Evolutionary conservation across 371 early-diverging fungal genomes (phyloP).

Genomic region (Lichtheimia hyalospora): DNA sequence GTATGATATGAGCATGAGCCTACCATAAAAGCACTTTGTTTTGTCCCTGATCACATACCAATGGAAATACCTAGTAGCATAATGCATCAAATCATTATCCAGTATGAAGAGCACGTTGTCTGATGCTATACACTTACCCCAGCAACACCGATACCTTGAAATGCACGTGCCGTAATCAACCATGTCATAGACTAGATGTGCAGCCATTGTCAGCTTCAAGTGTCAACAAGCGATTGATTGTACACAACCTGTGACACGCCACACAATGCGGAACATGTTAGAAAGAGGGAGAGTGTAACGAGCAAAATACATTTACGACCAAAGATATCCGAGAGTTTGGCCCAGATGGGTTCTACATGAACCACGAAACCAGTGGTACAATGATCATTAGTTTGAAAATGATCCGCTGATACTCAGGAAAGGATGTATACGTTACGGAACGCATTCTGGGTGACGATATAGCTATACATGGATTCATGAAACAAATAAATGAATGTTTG

Average conservation of each 20-base stretch:
- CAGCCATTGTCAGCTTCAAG: too few species aligned
- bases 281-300: conserved; percentile 55
- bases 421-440: conserved; percentile 28
- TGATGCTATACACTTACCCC: conserved; percentile 18
- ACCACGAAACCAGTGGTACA: too few species aligned
- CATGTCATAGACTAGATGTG: conserved; percentile 46
- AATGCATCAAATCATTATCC: not conserved
- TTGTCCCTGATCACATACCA: not conserved
- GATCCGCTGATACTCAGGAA: not conserved
- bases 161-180: conserved; percentile 62
- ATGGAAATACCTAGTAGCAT: not conserved
- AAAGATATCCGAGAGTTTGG: conserved; percentile 71
- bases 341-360: conserved; percentile 42
- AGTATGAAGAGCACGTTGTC: not conserved
- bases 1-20: too few species aligned
- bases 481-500: not conserved
- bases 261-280: conserved; percentile 60
- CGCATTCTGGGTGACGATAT: conserved; percentile 48
- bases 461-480: conserved; percentile 24
- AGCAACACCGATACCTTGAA: conserved; percentile 63
- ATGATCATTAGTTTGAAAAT: not conserved
- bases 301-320: conserved; percentile 65
- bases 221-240: not conserved
- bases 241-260: conserved; percentile 42
- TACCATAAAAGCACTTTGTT: too few species aligned